These are phyloP conservation scores for Cicer pinnatifidum DNA, from an alignment of 306 rosid genomes.

Conservation along the genomic window DNA sequence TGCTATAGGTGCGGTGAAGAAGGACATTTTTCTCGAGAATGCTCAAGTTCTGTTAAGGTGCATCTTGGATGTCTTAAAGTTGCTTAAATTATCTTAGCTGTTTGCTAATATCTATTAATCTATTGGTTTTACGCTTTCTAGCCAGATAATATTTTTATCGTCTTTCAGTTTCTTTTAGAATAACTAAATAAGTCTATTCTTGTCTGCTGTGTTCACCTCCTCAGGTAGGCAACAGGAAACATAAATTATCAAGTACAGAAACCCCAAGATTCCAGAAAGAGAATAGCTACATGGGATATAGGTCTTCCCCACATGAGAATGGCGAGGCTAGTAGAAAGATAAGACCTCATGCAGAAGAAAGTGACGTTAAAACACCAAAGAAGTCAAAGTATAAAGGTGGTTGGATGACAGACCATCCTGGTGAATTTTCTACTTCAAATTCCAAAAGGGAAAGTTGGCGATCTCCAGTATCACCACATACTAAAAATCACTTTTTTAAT, in stretches of 20 bases:
- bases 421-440: constrained; percentile 52
- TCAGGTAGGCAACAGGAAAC: constrained; percentile 61
- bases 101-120: background rate
- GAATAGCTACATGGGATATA: constrained; percentile 50
- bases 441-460: constrained; percentile 48
- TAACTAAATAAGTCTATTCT: constrained; percentile 11
- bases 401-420: constrained; percentile 54
- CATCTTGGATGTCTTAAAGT: constrained; percentile 1
- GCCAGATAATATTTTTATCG: background rate
- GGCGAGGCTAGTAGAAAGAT: constrained; percentile 52
- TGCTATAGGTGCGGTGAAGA: constrained; percentile 78
- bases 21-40: constrained; percentile 93
- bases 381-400: constrained; percentile 50
- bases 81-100: background rate
- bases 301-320: constrained; percentile 62
- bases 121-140: constrained; percentile 9
- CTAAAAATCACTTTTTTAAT: constrained; percentile 21
- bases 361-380: constrained; percentile 39
- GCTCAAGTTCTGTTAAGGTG: constrained; percentile 60
- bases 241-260: constrained; percentile 51
- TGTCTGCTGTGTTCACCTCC: constrained; percentile 14
- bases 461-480: constrained; percentile 51
- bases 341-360: constrained; percentile 43
- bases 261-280: constrained; percentile 51
- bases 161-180: constrained; percentile 2